These are phyloP conservation scores for Chaetothyriales sp. DNA, from an alignment of 2,329 filamentous ascomycete species.

Conservation along the genomic window DNA sequence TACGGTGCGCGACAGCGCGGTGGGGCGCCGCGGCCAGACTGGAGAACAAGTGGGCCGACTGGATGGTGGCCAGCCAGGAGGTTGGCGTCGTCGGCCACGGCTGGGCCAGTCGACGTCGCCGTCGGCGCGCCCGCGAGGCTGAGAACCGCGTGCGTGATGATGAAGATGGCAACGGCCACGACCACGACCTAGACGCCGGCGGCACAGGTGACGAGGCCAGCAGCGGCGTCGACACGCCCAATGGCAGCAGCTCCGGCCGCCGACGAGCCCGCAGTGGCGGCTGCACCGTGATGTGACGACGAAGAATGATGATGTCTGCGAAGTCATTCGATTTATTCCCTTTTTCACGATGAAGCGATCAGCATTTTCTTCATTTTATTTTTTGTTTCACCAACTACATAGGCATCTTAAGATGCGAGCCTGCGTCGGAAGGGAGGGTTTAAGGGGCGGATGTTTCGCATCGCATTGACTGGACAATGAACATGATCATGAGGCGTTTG, in stretches of 20 bases:
- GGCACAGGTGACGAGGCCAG: slow-evolving; percentile 19
- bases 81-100: slow-evolving; percentile 47
- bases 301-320: background rate
- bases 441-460: no score
- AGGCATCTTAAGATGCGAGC: no score
- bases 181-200: slow-evolving; percentile 17
- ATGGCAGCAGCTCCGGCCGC: slow-evolving; percentile 30
- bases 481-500: no score
- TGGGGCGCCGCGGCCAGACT: slow-evolving; percentile 59
- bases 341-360: no score
- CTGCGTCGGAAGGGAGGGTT: no score
- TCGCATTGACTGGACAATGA: no score
- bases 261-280: slow-evolving; percentile 49
- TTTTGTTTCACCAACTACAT: no score
- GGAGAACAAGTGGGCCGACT: slow-evolving; percentile 82
- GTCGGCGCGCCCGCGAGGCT: slow-evolving; percentile 66
- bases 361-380: background rate
- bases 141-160: slow-evolving; percentile 67
- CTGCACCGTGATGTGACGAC: slow-evolving; percentile 48
- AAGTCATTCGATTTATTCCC: no score
- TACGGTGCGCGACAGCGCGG: slow-evolving; percentile 66
- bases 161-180: slow-evolving; percentile 41
- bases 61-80: slow-evolving; percentile 85
- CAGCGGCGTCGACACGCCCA: slow-evolving; percentile 18
- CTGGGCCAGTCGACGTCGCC: slow-evolving; percentile 49